Base-by-base conservation (phyloP, 352 stramenopile genomes). In the Pythium dissimile region DNA sequence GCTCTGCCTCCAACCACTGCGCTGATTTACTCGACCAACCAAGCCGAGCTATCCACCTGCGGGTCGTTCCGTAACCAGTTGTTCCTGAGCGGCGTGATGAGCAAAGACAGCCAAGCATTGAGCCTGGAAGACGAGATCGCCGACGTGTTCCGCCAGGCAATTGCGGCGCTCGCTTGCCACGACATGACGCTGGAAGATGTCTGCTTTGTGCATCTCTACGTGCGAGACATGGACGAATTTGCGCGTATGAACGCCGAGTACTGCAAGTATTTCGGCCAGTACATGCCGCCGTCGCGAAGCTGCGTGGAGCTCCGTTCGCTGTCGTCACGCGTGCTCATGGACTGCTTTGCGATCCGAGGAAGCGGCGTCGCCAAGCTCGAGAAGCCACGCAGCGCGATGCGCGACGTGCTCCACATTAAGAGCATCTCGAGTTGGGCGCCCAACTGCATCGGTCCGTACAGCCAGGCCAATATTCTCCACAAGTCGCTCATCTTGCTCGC, bases 371-470 rank as follows among this genome's bases (percentile, higher is more conserved):
- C 78, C 64, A 91, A 90, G 57, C 44, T 84, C 43, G 67, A 76
- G n/a, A 63, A 71, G n/a, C 49, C 78, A 24, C 77, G 79, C 21
- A 27, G 56, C 8, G 67, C 88, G 30, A 67, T 73, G 31, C 77
- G 84, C 27, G 78, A 98, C 50, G 93, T 97, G 44, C 71, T 99
- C 20, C 95, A 99, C 52, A 91, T 99, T 15, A 91, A 97, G 69
- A 99, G 96, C 54, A 88, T 98, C 45, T 98, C 92, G 3, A 66
- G 85, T 20, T 99, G 97, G 97, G 97, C 97, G 5, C 97, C 97
- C 0, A 92, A 98, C 32, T 99, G 97, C 77, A 98, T 99, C 59
- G 97, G 97, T 2, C 97, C 97, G 3, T 99, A 99, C 76, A 98
- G 92, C 60, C 97, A 99, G 80, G 92, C 94, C 23, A 99, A 99